Evolutionary conservation across 179 eudicot genomes (phyloP).

Genomic region (Heliamphora ciliata): DNA sequence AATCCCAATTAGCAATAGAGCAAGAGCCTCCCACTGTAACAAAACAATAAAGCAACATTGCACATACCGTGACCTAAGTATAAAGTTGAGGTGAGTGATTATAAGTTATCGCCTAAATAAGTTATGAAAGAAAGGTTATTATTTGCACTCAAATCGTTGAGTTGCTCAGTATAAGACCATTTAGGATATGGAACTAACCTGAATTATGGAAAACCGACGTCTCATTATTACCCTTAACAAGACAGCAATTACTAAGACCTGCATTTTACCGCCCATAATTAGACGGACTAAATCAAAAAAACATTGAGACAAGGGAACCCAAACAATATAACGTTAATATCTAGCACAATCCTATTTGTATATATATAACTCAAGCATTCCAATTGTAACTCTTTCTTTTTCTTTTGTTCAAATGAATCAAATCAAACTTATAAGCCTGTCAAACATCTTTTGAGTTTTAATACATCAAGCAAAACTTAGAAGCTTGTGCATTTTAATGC

Average conservation of each 20-base stretch:
- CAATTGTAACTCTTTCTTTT: no score
- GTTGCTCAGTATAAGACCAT: background rate
- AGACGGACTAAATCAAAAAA: no score
- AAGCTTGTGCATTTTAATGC: no score
- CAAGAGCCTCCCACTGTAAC: constrained; percentile 93
- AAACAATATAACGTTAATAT: no score
- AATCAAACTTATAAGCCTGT: no score
- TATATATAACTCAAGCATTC: no score
- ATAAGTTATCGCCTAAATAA: background rate
- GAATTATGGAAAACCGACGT: constrained; percentile 89
- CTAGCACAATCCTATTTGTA: no score
- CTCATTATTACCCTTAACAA: constrained; percentile 74
- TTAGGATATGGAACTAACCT: constrained; percentile 39
- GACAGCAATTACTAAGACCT: constrained; percentile 91
- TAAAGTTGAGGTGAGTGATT: background rate
- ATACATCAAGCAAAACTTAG: no score
- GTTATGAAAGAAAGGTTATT: background rate
- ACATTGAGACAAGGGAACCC: no score
- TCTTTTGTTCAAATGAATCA: no score
- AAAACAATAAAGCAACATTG: constrained; percentile 11
- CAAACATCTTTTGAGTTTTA: no score
- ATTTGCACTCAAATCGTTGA: background rate
- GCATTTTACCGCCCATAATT: no score
- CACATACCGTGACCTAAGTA: background rate
- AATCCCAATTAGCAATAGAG: constrained; percentile 77